A percentile compares a stretch with the other conserved stretches of the same genome.
These are phyloP conservation scores for Lepiota subincarnata DNA, from an alignment of 768 basidiomycete species.

Conservation along the genomic window DNA sequence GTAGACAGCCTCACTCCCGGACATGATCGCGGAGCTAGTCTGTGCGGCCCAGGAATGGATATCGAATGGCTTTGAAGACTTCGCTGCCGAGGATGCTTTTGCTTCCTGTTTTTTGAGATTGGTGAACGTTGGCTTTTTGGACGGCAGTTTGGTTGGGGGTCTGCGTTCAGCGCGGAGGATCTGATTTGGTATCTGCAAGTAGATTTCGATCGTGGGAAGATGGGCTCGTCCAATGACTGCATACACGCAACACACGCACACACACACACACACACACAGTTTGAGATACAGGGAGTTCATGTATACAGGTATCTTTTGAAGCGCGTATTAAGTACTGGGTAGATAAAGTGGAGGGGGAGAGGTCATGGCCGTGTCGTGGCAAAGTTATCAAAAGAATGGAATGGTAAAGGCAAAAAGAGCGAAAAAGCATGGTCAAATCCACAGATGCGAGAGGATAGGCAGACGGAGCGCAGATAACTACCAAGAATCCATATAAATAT, in stretches of 20 bases:
- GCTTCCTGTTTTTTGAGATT: slow-evolving; percentile 51
- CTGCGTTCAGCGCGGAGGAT: no score
- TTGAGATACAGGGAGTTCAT: neutral
- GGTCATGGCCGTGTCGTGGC: slow-evolving; percentile 8
- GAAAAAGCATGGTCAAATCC: neutral
- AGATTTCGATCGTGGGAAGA: slow-evolving; percentile 14
- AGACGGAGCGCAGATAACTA: neutral
- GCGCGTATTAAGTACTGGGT: neutral
- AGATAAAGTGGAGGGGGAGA: neutral
- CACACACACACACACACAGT: neutral
- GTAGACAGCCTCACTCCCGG: slow-evolving; percentile 28
- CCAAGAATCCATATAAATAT: neutral
- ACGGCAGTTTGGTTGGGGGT: neutral
- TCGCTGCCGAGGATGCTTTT: slow-evolving; percentile 35
- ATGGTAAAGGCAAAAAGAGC: neutral
- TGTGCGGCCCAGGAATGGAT: slow-evolving; percentile 64
- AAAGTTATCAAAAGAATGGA: neutral
- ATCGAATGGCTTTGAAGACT: slow-evolving; percentile 36
- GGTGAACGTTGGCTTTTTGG: slow-evolving; percentile 32
- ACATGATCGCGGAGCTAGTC: slow-evolving; percentile 27
- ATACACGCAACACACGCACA: neutral
- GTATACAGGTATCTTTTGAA: neutral
- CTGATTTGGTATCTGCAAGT: no score
- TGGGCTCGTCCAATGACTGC: neutral
- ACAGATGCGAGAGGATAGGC: neutral